Evolutionary conservation across 1,284 basidiomycete genomes (phyloP), one percentile per base, ranked within the genome.

Genomic region (Ganoderma lucidum): DNA sequence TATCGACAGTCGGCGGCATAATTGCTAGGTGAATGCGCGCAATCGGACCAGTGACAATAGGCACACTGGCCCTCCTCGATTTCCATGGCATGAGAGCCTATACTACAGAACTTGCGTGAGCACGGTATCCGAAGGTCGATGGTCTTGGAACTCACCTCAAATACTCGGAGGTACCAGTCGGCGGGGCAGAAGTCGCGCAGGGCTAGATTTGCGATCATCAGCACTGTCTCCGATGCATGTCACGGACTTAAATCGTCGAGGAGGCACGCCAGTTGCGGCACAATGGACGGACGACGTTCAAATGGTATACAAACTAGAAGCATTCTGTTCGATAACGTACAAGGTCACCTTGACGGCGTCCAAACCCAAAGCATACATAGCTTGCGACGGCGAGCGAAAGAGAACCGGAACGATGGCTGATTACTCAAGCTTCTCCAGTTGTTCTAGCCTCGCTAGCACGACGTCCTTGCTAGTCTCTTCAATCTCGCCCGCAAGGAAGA

Each of bases 391-490:
- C n/a, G n/a, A 39, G 23, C 9, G 6, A 28, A 23, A 14, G 5
- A 2, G 2, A 78, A 67, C 2, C 80, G n/a, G 72, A 66, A 28
- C 73, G 61, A 17, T 78, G 73, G 35, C 78, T 73, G 62, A 64
- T 75, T 72, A 96, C 80, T 96, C 95, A 66, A 98, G 83, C 80
- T 96, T 96, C 83, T 97, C 96, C 70, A 98, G 83, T 76, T 93
- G 93, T 75, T 98, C 97, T 64, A 99, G 81, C 67, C 97, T 88
- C 55, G 93, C 89, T 44, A 99, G 83, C 0, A 99, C 96, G 23
- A 98, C 97, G 64, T 96, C 94, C 80, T 98, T 98, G 80, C 93
- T 96, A 30, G 97, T 99, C 83, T 99, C 98, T 82, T 99, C 96
- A 61, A 99, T 95, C 82, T 99, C 97, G 15, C 98, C 98, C 2